phyloP scores from a whole-genome alignment of 371 early-diverging fungal species.

The Syncephalastrum racemosum region DNA sequence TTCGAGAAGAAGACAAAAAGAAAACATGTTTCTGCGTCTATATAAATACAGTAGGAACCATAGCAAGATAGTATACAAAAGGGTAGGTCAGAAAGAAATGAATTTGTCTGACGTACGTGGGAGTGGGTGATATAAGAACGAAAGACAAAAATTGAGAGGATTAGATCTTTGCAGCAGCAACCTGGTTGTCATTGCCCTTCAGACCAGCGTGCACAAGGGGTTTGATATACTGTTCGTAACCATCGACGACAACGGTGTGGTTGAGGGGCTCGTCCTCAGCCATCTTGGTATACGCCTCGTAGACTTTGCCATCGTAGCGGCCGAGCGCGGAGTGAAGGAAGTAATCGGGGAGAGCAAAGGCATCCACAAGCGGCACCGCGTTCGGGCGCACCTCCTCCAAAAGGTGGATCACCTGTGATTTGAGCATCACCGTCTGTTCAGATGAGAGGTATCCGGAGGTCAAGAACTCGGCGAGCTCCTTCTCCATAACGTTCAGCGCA shows the following conservation, averaged over 20 bases:
- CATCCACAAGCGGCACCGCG: slow-evolving; percentile 74
- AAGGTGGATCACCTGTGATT: slow-evolving; percentile 45
- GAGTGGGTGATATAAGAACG: too few species aligned
- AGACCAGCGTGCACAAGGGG: slow-evolving; percentile 41
- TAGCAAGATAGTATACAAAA: too few species aligned
- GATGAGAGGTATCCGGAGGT: slow-evolving; percentile 48
- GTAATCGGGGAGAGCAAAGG: slow-evolving; percentile 77
- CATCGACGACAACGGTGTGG: slow-evolving; percentile 53
- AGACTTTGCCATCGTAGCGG: slow-evolving; percentile 72
- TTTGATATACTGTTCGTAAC: slow-evolving; percentile 59
- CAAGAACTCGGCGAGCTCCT: slow-evolving; percentile 66
- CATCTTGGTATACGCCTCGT: slow-evolving; percentile 69
- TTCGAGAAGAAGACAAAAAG: too few species aligned
- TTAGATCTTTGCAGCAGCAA: slow-evolving; percentile 8
- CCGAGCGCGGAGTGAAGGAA: slow-evolving; percentile 78
- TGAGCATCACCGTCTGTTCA: slow-evolving; percentile 53
- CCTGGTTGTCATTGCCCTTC: slow-evolving; percentile 2
- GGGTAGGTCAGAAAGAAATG: too few species aligned
- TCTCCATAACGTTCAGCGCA: slow-evolving; percentile 65
- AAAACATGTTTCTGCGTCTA: too few species aligned
- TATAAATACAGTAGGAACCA: too few species aligned
- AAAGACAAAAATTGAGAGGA: neutral
- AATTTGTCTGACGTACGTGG: too few species aligned
- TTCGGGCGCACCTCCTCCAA: slow-evolving; percentile 66
- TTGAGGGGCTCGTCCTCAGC: slow-evolving; percentile 73